Evolutionary conservation across 2,329 filamentous ascomycete genomes (phyloP), one percentile per base, ranked within the genome.

Genomic region (Cladosporium sp.): DNA sequence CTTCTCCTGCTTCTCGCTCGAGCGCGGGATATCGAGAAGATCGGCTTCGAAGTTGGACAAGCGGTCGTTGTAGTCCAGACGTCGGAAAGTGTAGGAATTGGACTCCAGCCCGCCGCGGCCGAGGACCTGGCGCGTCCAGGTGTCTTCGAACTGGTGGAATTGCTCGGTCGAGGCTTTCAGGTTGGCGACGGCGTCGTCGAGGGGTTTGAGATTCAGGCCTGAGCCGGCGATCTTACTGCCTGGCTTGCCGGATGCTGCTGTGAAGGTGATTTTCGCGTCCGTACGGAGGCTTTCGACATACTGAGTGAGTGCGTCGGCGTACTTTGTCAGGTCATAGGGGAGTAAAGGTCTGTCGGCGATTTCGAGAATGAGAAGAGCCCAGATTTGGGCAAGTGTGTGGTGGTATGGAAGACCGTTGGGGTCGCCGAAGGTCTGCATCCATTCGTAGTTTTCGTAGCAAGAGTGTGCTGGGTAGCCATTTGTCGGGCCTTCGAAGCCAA

Each of bases 371-470:
- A 98, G 81, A 3, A 98, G 83, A 1, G 88, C 88, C 78, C 92
- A 89, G 49, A 98, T 83, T 78, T 97, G 88, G 12, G 88, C 92
- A 67, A 98, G 85, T 6, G 91, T 80, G 49, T 84, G 86, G 80
- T 98, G 95, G 75, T 96, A 95, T 12, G 84, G 78, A 74, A 97
- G 97, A 2, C 49, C 64, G 8, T 49, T 49, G 0, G 92, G 92
- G 76, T 99, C 95, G 26, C 91, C 89, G 67, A 91, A 87, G 44
- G 84, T 85, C 30, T 88, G 83, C 85, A 98, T 92, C 89, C 92
- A 94, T 54, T 93, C 90, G 72, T 91, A 93, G 64, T 88, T 96
- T 75, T 98, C 94, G 78, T 96, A 96, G 79, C 91, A 95, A 67
- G 90, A 93, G 78, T 93, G 89, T 61, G 89, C 88, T 0, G 93